Percentiles rank a stretch among this genome's conserved stretches.
phyloP scores from a whole-genome alignment of 1,284 basidiomycete species.

The Apiotrichum veenhuisii region DNA sequence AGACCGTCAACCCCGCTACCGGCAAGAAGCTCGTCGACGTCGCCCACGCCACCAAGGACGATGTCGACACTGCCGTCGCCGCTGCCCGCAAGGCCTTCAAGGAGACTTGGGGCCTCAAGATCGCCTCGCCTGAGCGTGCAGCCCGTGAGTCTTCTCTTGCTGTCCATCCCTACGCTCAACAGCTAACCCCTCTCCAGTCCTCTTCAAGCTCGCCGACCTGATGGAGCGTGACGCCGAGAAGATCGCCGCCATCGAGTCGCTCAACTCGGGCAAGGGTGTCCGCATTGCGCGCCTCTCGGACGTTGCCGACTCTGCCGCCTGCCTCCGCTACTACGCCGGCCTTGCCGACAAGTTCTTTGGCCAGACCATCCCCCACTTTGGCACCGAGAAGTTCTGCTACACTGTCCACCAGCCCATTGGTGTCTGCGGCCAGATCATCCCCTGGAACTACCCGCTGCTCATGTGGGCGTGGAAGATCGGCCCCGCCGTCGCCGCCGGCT shows the following conservation, averaged over 20 bases:
- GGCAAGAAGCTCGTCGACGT: slow-evolving; percentile 46
- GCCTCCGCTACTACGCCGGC: slow-evolving; percentile 72
- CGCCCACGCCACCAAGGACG: slow-evolving; percentile 50
- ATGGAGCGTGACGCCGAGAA: slow-evolving; percentile 71
- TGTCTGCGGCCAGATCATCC: slow-evolving; percentile 86
- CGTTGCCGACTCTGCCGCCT: slow-evolving; percentile 73
- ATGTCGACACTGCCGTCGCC: slow-evolving; percentile 76
- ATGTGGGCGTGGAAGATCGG: slow-evolving; percentile 94
- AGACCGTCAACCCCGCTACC: slow-evolving; percentile 56
- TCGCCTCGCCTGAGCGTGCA: slow-evolving; percentile 74
- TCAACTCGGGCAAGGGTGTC: slow-evolving; percentile 81
- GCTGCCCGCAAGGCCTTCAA: slow-evolving; percentile 78
- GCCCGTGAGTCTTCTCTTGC: slow-evolving; percentile 40
- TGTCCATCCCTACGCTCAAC: neutral
- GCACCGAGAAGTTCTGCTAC: slow-evolving; percentile 68
- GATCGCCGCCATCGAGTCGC: slow-evolving; percentile 68
- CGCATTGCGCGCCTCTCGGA: slow-evolving; percentile 77
- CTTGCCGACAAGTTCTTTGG: slow-evolving; percentile 65
- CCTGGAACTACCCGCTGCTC: slow-evolving; percentile 87
- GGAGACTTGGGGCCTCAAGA: slow-evolving; percentile 84
- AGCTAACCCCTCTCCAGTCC: slow-evolving; percentile 47
- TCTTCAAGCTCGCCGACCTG: slow-evolving; percentile 82
- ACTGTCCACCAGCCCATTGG: slow-evolving; percentile 91
- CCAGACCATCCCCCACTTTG: slow-evolving; percentile 41
- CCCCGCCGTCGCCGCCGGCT: slow-evolving; percentile 72